A percentile compares a stretch with the other conserved stretches of the same genome.
Evolutionary conservation across 768 basidiomycete species (phyloP).

Genomic region (Hygrophoropsis aurantiaca): DNA sequence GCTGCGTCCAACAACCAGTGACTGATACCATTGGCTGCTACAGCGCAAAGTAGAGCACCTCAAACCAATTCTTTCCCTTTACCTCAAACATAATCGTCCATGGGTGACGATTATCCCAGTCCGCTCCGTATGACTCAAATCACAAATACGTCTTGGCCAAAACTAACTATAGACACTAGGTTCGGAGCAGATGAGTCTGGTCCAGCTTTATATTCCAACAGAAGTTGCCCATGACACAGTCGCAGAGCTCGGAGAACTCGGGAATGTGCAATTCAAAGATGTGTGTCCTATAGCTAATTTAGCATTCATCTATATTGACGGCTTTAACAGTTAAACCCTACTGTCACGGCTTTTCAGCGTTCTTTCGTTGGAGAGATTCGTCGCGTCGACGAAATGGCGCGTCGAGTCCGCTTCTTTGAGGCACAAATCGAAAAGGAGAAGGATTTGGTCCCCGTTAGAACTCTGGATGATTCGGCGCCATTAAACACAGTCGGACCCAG

Average conservation of each 20-base stretch:
- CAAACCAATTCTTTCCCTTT: too few species aligned
- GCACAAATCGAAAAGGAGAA: slow-evolving; percentile 85
- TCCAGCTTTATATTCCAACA: slow-evolving; percentile 94
- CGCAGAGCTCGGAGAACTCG: slow-evolving; percentile 91
- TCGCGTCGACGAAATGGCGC: slow-evolving; percentile 93
- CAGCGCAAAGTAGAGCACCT: too few species aligned
- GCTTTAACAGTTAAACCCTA: slow-evolving; percentile 76
- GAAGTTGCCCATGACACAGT: slow-evolving; percentile 98
- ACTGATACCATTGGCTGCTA: too few species aligned
- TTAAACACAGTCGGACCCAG: slow-evolving; percentile 89
- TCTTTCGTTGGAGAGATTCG: slow-evolving; percentile 97
- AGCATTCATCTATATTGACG: neutral
- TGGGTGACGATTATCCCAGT: slow-evolving; percentile 82
- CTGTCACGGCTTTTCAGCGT: slow-evolving; percentile 96
- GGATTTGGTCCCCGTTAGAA: slow-evolving; percentile 78
- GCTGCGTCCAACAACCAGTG: neutral
- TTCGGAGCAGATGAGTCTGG: slow-evolving; percentile 97
- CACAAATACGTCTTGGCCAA: neutral
- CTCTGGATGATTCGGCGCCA: slow-evolving; percentile 83
- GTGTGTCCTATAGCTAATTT: slow-evolving; percentile 44
- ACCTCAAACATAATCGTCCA: slow-evolving; percentile 21
- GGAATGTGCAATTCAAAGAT: slow-evolving; percentile 97
- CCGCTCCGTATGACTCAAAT: slow-evolving; percentile 62
- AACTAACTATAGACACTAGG: slow-evolving; percentile 45
- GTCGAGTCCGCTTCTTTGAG: slow-evolving; percentile 88